Percentiles rank a stretch among this genome's conserved stretches.
Conservation (phyloP, 108 stramenopile genomes). For the Pseudonitzschia delicatissima region DNA sequence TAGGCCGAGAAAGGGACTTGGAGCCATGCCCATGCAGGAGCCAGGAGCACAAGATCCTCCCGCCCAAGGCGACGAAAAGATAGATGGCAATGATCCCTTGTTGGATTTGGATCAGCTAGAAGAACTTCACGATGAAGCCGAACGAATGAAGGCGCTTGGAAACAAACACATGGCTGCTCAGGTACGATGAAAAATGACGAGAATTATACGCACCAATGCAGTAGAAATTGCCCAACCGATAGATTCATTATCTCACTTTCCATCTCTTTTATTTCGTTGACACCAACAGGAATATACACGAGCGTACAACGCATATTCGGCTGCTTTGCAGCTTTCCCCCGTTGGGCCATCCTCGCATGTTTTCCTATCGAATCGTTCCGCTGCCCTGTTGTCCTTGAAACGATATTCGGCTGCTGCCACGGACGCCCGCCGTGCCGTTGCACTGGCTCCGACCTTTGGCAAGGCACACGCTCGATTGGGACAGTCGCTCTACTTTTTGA, state of each 20-base stretch:
- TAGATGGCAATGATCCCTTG: constrained; percentile 63
- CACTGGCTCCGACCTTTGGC: constrained; percentile 86
- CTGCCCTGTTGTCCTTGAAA: constrained; percentile 76
- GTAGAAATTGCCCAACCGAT: no score
- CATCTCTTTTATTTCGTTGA: neutral
- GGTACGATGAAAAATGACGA: constrained; percentile 41
- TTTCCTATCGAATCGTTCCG: constrained; percentile 84
- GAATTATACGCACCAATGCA: no score
- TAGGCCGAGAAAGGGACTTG: constrained; percentile 5
- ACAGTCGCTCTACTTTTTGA: constrained; percentile 81
- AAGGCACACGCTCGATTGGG: constrained; percentile 93
- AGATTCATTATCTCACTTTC: neutral
- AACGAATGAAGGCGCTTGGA: constrained; percentile 84
- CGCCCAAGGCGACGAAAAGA: neutral
- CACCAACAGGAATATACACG: constrained; percentile 69
- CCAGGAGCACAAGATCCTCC: neutral
- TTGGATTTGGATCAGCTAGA: constrained; percentile 79
- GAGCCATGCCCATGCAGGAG: constrained; percentile 8
- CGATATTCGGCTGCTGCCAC: constrained; percentile 81
- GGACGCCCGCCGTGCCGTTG: constrained; percentile 80
- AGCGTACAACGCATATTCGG: constrained; percentile 88
- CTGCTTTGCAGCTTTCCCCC: constrained; percentile 82
- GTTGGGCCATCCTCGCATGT: constrained; percentile 88
- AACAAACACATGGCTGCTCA: constrained; percentile 91
- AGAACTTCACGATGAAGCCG: constrained; percentile 80